phyloP scores from a whole-genome alignment of 139 green algal species.

The Chlorella sp. region DNA sequence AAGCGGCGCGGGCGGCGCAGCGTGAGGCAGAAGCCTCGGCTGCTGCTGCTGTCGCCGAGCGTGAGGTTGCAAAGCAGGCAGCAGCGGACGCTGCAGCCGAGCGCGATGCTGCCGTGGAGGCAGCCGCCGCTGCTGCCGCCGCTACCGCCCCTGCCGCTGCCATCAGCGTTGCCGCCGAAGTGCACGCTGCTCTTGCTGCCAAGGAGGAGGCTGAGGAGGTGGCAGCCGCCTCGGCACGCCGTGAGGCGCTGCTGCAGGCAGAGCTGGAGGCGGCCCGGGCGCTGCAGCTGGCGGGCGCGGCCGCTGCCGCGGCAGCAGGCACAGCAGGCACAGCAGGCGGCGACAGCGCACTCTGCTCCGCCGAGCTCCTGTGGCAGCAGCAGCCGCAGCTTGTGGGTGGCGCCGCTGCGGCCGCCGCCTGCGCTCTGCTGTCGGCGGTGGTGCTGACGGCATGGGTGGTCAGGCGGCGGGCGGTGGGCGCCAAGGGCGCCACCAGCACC shows the following conservation, averaged over 20 bases:
- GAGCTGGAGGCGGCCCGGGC: neutral
- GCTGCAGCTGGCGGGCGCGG: neutral
- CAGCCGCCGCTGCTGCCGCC: neutral
- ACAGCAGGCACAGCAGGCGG: neutral
- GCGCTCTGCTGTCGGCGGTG: neutral
- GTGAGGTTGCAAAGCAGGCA: neutral
- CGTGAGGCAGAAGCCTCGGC: neutral
- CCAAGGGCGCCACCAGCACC: neutral
- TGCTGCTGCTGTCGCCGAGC: neutral
- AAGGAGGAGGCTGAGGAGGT: neutral
- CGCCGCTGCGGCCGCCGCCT: neutral
- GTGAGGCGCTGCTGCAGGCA: neutral
- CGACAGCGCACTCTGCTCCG: neutral
- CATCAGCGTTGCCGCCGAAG: neutral
- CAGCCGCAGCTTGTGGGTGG: neutral
- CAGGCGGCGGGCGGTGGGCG: neutral
- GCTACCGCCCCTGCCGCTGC: neutral
- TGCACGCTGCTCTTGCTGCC: neutral
- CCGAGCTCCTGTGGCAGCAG: slow-evolving; percentile 15
- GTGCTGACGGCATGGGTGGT: neutral
- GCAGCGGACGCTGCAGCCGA: neutral
- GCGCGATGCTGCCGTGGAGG: neutral
- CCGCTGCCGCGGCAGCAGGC: neutral
- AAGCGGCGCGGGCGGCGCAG: neutral
- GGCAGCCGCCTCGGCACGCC: neutral